Evolutionary conservation across 2,329 filamentous ascomycete genomes (phyloP), one percentile per base, ranked within the genome.

Genomic region (Ramularia endophylla): DNA sequence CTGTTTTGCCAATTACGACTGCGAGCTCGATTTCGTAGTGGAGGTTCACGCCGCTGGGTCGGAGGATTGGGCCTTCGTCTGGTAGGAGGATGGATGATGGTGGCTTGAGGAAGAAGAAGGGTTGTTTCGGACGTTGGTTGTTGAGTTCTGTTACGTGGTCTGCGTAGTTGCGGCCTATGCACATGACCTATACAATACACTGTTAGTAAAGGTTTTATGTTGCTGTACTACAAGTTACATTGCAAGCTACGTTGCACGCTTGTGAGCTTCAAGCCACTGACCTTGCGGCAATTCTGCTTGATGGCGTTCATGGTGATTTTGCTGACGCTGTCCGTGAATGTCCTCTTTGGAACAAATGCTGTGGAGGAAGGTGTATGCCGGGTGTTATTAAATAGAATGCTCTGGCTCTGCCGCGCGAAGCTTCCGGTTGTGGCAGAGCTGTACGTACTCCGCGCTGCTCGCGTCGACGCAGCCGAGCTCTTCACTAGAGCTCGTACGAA

Each of bases 41-140:
- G 59, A 95, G 73, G 55, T 81, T 83, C 29, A 94, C 83, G 50
- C 90, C 90, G 56, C 74, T 78, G 31, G 92, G 92, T 32, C 84
- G 79, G 54, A 95, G 75, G 35, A 95, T 80, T 3, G 89, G 83
- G 1, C 89, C 89, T 42, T 80, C 77, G 19, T 79, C 77, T 0
- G 87, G 87, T 16, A 85, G 74, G 3, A 97, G 77, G 55, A 98
- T 86, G 3, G 88, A 86, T 29, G 85, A 87, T 0, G 89, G 71
- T 2, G 92, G 92, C 75, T 98, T 98, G 55, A 97, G 78, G 76
- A 98, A 98, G 81, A 95, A 98, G 71, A 98, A 97, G 18, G 92
- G 92, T 67, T 95, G 88, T 65, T 92, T 94, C 37, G 92, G 92
- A 52, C 81, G 80, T 46, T 76, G 74, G 66, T 83, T 95, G 67